Evolutionary conservation across 2,329 filamentous ascomycete genomes (phyloP), one percentile per base, ranked within the genome.

Genomic region (Eutypa lata): DNA sequence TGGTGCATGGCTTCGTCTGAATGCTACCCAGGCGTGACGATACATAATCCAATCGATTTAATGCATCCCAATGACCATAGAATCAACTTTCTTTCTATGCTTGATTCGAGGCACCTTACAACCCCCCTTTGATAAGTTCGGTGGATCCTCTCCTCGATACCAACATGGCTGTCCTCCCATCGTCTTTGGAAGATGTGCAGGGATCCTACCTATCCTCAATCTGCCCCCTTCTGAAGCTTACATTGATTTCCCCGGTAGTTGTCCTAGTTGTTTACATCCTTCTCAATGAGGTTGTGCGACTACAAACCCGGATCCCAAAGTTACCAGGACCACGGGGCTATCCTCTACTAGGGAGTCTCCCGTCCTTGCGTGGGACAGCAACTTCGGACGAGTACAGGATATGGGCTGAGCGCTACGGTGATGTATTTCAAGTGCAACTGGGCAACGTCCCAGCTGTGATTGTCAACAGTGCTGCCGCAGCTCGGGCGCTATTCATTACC

Each of bases 391-490:
- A 60, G 21, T 68, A 67, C 47, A 57, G 60, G 28, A 58, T 59
- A 47, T 70, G 68, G 68, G 58, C 67, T 2, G 51, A 53, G 14
- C 54, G 49, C 6, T 67, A 66, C 31, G 68, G 67, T 3, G 60
- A 65, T 14, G 67, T 69, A 2, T 70, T 67, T 51, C 66, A 70
- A 53, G 66, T 70, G 16, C 67, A 68, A 51, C 58, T 70, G 14
- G 68, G 68, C 13, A 69, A 68, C 67, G 71, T 84, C 71, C 77
- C 85, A 54, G 84, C 86, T 52, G 76, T 88, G 2, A 86, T 87
- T 54, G 84, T 84, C 46, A 88, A 88, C 63, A 81, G 77, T 8
- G 87, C 86, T 61, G 83, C 86, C 40, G 84, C 83, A 0, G 83
- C 88, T 24, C 80, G 78, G 49, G 75, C 78, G 50, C 72, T 88